phyloP scores from a whole-genome alignment of 257 asterid genomes.

The Solanum chilense region DNA sequence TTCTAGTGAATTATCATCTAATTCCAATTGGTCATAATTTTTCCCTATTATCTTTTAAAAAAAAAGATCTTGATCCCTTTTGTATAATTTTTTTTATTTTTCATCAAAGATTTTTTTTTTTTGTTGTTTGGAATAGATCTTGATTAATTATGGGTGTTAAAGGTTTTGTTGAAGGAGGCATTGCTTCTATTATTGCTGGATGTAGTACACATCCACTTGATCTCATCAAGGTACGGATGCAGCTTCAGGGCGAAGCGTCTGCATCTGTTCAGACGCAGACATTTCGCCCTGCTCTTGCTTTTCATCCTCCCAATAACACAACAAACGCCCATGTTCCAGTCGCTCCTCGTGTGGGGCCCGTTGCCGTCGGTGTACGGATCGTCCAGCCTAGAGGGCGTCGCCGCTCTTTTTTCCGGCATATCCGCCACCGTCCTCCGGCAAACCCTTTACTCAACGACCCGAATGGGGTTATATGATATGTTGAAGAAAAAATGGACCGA shows the following conservation, averaged over 20 bases:
- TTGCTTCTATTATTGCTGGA: slow-evolving; percentile 81
- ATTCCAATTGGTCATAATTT: slow-evolving; percentile 40
- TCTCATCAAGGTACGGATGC: slow-evolving; percentile 84
- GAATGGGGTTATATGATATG: slow-evolving; percentile 82
- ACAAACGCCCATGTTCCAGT: slow-evolving; percentile 11
- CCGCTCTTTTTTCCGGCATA: slow-evolving; percentile 76
- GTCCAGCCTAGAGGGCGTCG: slow-evolving; percentile 60
- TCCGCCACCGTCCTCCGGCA: slow-evolving; percentile 95
- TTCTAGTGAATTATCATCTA: slow-evolving; percentile 73
- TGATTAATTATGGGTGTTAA: slow-evolving; percentile 45
- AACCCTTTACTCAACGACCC: slow-evolving; percentile 73
- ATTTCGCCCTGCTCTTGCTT: slow-evolving; percentile 60
- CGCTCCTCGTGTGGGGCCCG: slow-evolving; percentile 44
- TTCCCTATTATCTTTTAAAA: background rate
- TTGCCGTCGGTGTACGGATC: slow-evolving; percentile 52
- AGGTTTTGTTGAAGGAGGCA: slow-evolving; percentile 89
- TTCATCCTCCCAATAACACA: slow-evolving; percentile 11
- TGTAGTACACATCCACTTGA: slow-evolving; percentile 81
- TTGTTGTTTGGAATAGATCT: background rate
- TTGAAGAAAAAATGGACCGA: slow-evolving; percentile 67
- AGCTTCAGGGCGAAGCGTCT: slow-evolving; percentile 61
- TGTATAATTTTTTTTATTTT: background rate
- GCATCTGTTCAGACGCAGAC: background rate
- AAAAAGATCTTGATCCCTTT: background rate
- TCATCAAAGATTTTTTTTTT: background rate